Evolutionary conservation across 805 yeast species (phyloP).

Genomic region (Priceomyces fermenticarens): DNA sequence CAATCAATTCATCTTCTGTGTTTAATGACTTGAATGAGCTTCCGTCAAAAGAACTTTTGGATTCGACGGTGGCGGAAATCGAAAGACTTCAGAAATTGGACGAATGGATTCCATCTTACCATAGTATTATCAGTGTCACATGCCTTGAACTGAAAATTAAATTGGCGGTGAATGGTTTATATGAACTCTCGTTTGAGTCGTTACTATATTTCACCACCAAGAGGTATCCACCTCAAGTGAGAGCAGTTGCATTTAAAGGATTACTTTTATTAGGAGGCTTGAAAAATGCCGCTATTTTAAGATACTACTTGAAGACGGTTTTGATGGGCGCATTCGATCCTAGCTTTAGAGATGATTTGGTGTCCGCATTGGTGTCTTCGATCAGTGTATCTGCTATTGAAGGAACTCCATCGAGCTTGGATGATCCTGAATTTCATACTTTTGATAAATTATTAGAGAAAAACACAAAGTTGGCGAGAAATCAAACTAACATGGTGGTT

Average conservation of each 20-base stretch:
- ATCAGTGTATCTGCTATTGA: constrained; percentile 66
- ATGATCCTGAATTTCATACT: constrained; percentile 61
- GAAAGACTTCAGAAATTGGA: constrained; percentile 77
- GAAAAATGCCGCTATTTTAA: constrained; percentile 56
- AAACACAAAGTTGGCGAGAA: constrained; percentile 15
- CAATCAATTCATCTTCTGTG: constrained; percentile 7
- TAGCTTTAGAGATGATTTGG: constrained; percentile 48
- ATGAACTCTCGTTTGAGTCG: constrained; percentile 51
- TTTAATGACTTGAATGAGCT: constrained; percentile 7
- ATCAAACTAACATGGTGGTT: constrained; percentile 45
- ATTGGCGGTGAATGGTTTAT: constrained; percentile 55
- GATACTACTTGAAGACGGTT: constrained; percentile 57
- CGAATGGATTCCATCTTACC: constrained; percentile 79
- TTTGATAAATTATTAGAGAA: constrained; percentile 23
- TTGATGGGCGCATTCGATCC: constrained; percentile 52
- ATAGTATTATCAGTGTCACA: constrained; percentile 49
- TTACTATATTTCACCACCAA: constrained; percentile 51
- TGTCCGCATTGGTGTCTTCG: constrained; percentile 45
- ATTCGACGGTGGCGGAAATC: constrained; percentile 55
- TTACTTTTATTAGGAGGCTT: constrained; percentile 74
- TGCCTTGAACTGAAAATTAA: constrained; percentile 59
- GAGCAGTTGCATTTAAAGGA: constrained; percentile 69
- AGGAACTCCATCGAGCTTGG: constrained; percentile 56
- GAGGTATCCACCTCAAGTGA: constrained; percentile 46
- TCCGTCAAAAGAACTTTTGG: constrained; percentile 15